phyloP scores from a whole-genome alignment of 805 yeast species.

The Myxozyma udenii region DNA sequence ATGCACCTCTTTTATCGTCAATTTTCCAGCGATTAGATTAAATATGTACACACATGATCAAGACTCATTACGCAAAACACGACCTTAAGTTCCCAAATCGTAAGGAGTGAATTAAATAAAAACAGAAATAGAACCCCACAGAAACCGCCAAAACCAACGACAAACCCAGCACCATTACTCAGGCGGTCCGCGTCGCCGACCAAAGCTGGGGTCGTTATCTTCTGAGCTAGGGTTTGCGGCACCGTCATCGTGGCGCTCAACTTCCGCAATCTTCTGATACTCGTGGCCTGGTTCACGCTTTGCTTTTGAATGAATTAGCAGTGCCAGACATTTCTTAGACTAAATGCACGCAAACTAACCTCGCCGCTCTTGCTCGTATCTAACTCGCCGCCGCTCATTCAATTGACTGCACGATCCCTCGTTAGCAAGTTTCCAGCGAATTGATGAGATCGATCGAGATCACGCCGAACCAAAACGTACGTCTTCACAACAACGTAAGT shows the following conservation, averaged over 20 bases:
- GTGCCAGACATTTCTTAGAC: neutral
- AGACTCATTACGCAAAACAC: too few species aligned
- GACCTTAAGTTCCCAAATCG: too few species aligned
- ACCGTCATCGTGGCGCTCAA: slow-evolving; percentile 21
- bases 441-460: too few species aligned
- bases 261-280: slow-evolving; percentile 26
- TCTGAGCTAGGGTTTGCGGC: slow-evolving; percentile 28
- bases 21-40: too few species aligned
- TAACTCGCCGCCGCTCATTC: slow-evolving; percentile 13
- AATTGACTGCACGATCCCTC: slow-evolving; percentile 7
- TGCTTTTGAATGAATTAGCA: too few species aligned
- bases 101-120: too few species aligned
- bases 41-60: too few species aligned
- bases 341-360: slow-evolving; percentile 1
- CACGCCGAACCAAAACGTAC: slow-evolving; percentile 2
- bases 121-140: neutral
- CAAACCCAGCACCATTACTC: neutral
- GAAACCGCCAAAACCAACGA: neutral
- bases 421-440: too few species aligned
- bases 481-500: slow-evolving; percentile 12
- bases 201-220: slow-evolving; percentile 25
- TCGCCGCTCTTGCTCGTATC: slow-evolving; percentile 14
- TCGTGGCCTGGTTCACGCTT: slow-evolving; percentile 15
- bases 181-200: slow-evolving; percentile 8
- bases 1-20: too few species aligned